A percentile compares a stretch with the other conserved stretches of the same genome.
Conservation (phyloP, 805 yeast genomes). For the Sugiyamaella americana region DNA sequence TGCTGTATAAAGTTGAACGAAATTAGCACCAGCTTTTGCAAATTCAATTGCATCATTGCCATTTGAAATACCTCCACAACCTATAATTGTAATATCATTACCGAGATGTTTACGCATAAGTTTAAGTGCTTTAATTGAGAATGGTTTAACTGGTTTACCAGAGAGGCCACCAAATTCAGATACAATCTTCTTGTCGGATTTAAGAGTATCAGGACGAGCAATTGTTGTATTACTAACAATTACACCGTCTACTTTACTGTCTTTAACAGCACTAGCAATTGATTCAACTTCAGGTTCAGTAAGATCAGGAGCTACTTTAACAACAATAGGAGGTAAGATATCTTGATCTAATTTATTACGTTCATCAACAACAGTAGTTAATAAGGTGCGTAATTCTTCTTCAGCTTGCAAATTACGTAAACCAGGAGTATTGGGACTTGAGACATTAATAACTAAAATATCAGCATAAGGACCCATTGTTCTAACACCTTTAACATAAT, state of each 20-base stretch:
- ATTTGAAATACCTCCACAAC: slow-evolving; percentile 89
- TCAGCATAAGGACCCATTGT: slow-evolving; percentile 81
- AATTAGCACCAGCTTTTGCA: slow-evolving; percentile 91
- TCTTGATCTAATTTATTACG: slow-evolving; percentile 46
- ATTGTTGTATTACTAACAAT: slow-evolving; percentile 90
- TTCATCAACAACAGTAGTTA: slow-evolving; percentile 62
- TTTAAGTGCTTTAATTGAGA: slow-evolving; percentile 64
- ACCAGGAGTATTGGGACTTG: slow-evolving; percentile 96
- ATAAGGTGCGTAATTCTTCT: slow-evolving; percentile 58
- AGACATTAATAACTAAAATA: slow-evolving; percentile 82
- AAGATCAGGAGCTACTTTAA: slow-evolving; percentile 91
- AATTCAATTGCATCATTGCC: slow-evolving; percentile 89
- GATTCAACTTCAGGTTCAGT: slow-evolving; percentile 72
- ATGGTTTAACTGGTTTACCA: slow-evolving; percentile 85
- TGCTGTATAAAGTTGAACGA: slow-evolving; percentile 79
- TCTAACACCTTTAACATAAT: slow-evolving; percentile 78
- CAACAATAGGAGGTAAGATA: slow-evolving; percentile 57
- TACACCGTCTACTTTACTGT: slow-evolving; percentile 80
- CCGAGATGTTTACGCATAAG: slow-evolving; percentile 71
- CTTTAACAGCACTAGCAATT: slow-evolving; percentile 73
- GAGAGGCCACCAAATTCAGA: slow-evolving; percentile 81
- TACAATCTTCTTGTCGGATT: slow-evolving; percentile 43
- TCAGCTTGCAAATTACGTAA: slow-evolving; percentile 80
- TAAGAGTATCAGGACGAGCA: slow-evolving; percentile 63
- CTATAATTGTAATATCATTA: slow-evolving; percentile 69